Evolutionary conservation across 1,139 yeast species (phyloP).

Genomic region (Candida sanyaensis): DNA sequence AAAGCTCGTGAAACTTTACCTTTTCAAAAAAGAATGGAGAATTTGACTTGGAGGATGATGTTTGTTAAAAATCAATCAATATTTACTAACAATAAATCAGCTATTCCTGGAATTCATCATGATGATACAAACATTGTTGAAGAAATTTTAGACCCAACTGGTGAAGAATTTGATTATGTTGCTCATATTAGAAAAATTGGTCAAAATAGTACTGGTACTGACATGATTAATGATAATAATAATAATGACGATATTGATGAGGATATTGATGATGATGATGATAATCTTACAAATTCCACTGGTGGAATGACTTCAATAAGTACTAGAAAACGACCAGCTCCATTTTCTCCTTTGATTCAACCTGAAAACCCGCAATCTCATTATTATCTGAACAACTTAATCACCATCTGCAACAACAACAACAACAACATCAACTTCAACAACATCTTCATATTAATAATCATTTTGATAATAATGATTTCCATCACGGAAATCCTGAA

Average conservation of each 20-base stretch:
- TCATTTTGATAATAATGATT: neutral
- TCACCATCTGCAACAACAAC: conserved; percentile 36
- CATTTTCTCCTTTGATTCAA: conserved; percentile 29
- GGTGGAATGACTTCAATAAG: conserved; percentile 14
- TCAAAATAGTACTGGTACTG: conserved; percentile 17
- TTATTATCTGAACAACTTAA: neutral
- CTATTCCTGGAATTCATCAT: neutral
- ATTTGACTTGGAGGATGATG: conserved; percentile 87
- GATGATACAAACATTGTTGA: neutral
- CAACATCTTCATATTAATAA: neutral
- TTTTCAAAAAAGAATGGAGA: conserved; percentile 73
- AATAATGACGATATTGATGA: neutral
- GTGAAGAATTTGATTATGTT: conserved; percentile 64
- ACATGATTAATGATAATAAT: neutral
- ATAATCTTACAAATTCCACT: neutral
- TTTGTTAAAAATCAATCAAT: conserved; percentile 46
- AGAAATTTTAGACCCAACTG: conserved; percentile 34
- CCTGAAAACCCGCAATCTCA: neutral
- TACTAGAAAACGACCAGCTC: conserved; percentile 34
- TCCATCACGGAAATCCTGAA: conserved; percentile 5
- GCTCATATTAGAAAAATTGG: conserved; percentile 66
- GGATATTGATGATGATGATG: no score
- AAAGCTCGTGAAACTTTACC: conserved; percentile 80
- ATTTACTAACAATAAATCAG: neutral
- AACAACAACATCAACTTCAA: neutral